Base-by-base conservation (phyloP, 2,329 filamentous ascomycete genomes). In the Hymenoscyphus albidus region DNA sequence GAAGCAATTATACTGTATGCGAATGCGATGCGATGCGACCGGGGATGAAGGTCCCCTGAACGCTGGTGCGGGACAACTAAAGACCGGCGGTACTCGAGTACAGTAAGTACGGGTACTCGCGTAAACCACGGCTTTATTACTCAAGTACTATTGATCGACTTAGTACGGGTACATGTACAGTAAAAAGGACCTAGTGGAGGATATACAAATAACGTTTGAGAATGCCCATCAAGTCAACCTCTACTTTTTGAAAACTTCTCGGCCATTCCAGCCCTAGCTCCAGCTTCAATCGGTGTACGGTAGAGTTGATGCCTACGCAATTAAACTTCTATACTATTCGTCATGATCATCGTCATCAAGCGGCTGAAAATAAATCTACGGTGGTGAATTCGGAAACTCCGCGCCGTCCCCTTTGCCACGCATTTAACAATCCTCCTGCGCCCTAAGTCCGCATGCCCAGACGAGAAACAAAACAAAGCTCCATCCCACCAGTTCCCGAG, bases 391-490 rank as follows among this genome's bases (percentile, higher is more conserved):
- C 51, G 22, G 27, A 27, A 27, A 27, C 27, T 27, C 27, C 27
- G 27, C 27, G 27, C 27, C 27, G 27, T 27, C 22, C 31, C 39
- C 57, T 48, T 62, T 32, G 55, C 18, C 48, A 54, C 48, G 48
- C 48, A 22, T 27, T 54, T 54, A 54, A 54, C 48, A 27, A 32
- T 61, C 35, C 38, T 27, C n/a, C 12, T 38, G 40, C 62, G 57
- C 66, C 64, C 62, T 71, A 71, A 72, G 60, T 70, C 70, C 70
- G 67, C 40, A 13, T 60, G 44, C 60, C 64, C 60, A 61, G 58
- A 57, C 18, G 38, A 55, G 56, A 58, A 27, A 64, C 64, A 44
- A 66, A 59, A 62, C 58, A 67, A 32, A 51, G 7, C 18, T 54
- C 48, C 18, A 6, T 44, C 56, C 51, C 48, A 62, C 60, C 61